These are phyloP conservation scores for Pseudogymnoascus sp. DNA, from an alignment of 2,329 filamentous ascomycete genomes.

Conservation along the genomic window DNA sequence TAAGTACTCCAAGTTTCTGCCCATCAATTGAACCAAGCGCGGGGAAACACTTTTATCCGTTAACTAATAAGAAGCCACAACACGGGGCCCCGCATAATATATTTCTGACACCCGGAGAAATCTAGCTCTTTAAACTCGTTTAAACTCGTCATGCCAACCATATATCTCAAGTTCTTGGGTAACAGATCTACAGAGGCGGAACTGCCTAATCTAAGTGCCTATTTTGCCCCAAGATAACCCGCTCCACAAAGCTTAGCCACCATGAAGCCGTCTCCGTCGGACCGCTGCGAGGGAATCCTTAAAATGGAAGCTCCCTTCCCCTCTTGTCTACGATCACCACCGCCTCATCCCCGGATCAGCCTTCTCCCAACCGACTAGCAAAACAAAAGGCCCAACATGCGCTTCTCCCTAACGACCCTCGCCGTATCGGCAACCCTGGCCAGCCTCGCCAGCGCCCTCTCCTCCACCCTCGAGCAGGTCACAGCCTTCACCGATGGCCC, in stretches of 20 bases:
- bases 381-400: not conserved
- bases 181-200: not conserved
- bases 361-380: not conserved
- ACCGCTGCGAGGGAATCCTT: not conserved
- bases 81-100: slow-evolving; percentile 1
- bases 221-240: not conserved
- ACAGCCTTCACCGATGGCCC: slow-evolving; percentile 18
- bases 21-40: not conserved
- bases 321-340: not conserved
- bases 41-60: not conserved
- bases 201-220: slow-evolving; percentile 1
- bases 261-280: not conserved
- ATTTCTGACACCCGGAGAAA: not conserved
- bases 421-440: slow-evolving; percentile 18
- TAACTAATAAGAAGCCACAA: not conserved
- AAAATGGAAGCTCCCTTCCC: not conserved
- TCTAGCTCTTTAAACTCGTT: not conserved
- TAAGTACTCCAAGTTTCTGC: not conserved
- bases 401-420: not conserved
- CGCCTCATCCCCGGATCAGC: not conserved
- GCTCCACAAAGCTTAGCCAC: not conserved
- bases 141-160: not conserved
- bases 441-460: not conserved
- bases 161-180: not conserved
- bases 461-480: slow-evolving; percentile 15